Percentiles rank a stretch among this genome's conserved stretches.
Conservation (phyloP, 768 basidiomycete species). For the Podaxis sp. region DNA sequence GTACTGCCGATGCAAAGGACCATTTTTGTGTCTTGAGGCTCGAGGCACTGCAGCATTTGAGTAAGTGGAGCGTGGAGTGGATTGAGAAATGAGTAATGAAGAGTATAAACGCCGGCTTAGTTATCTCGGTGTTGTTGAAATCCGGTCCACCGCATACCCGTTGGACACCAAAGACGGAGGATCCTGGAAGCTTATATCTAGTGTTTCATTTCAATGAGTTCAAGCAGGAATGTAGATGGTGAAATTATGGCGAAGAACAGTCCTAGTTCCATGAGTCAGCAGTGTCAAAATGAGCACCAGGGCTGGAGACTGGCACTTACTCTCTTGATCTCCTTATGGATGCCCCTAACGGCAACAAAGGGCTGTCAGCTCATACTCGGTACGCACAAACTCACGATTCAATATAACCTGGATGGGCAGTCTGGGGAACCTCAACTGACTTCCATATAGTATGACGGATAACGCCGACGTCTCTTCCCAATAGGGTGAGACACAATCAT, state of each 20-base stretch:
- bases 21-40: background rate
- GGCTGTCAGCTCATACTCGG: constrained; percentile 15
- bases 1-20: background rate
- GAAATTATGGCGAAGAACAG: background rate
- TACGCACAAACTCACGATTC: constrained; percentile 5
- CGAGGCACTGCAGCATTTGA: background rate
- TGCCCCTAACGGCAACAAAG: background rate
- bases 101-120: background rate
- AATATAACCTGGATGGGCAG: background rate
- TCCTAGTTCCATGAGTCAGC: too few relatives aligned
- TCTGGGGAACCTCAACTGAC: background rate
- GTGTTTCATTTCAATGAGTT: background rate
- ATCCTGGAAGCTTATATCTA: background rate
- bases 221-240: background rate
- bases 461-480: background rate
- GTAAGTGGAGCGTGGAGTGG: background rate
- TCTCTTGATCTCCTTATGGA: background rate
- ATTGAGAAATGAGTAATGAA: background rate
- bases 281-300: too few relatives aligned
- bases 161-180: background rate
- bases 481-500: background rate
- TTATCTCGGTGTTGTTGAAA: background rate
- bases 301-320: background rate
- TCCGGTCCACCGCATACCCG: background rate
- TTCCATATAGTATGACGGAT: background rate